These are phyloP conservation scores for Ramularia endophylla DNA, from an alignment of 2,329 filamentous ascomycete genomes.

Conservation along the genomic window DNA sequence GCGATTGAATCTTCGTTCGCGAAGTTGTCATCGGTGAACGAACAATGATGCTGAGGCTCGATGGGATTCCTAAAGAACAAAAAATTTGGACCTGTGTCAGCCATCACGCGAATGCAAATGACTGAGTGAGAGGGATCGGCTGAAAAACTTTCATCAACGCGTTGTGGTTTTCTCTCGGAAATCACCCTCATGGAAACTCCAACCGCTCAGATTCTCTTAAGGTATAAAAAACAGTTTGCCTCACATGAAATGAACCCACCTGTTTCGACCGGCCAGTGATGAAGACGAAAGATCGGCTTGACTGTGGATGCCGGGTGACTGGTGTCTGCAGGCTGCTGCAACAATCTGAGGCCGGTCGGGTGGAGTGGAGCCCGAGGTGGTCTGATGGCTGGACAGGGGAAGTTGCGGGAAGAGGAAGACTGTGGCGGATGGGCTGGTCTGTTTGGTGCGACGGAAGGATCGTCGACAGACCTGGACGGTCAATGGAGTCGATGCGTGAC, in stretches of 20 bases:
- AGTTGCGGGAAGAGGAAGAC: no score
- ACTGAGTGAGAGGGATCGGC: not conserved
- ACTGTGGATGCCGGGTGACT: not conserved
- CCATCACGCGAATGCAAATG: not conserved
- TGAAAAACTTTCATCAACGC: not conserved
- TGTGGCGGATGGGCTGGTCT: no score
- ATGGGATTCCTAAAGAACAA: not conserved
- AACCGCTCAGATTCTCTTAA: not conserved
- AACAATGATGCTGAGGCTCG: not conserved
- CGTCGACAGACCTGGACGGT: no score
- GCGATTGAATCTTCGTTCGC: not conserved
- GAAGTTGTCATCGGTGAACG: not conserved
- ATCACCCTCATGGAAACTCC: constrained; percentile 1
- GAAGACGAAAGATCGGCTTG: constrained; percentile 3
- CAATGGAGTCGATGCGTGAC: no score
- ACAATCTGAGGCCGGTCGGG: constrained; percentile 1
- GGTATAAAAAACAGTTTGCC: not conserved
- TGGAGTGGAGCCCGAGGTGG: not conserved
- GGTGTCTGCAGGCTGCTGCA: constrained; percentile 2
- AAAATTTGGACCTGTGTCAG: not conserved
- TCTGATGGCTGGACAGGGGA: no score
- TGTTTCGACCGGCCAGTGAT: constrained; percentile 1
- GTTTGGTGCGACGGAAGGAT: no score
- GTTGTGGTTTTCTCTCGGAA: constrained; percentile 2
- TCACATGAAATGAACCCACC: constrained; percentile 1